A percentile compares a stretch with the other conserved stretches of the same genome.
Evolutionary conservation across 352 stramenopile genomes (phyloP).

Genomic region (Pythium angustatum): DNA sequence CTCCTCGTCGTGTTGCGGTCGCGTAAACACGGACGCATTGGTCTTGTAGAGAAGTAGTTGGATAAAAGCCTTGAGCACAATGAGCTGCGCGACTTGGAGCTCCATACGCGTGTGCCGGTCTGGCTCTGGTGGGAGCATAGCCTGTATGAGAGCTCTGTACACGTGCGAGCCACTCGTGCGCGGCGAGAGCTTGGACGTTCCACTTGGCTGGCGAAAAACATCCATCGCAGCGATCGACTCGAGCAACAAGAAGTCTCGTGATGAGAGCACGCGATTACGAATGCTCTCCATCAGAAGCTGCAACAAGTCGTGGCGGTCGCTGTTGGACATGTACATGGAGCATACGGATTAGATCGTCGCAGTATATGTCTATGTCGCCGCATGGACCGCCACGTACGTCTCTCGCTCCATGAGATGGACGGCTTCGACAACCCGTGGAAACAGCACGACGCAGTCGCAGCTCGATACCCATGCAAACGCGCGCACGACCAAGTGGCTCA

Average conservation of each 20-base stretch:
- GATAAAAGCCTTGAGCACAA: constrained; percentile 63
- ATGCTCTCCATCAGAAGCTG: constrained; percentile 32
- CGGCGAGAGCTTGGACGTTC: constrained; percentile 30
- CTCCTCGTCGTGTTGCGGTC: constrained; percentile 15
- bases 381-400: constrained; percentile 36
- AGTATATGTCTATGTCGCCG: no score
- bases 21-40: constrained; percentile 28
- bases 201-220: constrained; percentile 26
- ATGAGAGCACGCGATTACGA: constrained; percentile 13
- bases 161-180: constrained; percentile 24
- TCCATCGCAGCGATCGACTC: constrained; percentile 31
- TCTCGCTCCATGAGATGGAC: constrained; percentile 66
- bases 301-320: constrained; percentile 31
- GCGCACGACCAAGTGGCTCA: constrained; percentile 59
- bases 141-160: constrained; percentile 49
- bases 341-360: not conserved
- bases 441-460: constrained; percentile 44
- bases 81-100: constrained; percentile 56
- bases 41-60: constrained; percentile 48
- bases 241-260: constrained; percentile 30
- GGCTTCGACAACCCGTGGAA: constrained; percentile 55
- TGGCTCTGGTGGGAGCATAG: constrained; percentile 30
- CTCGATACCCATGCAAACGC: constrained; percentile 56
- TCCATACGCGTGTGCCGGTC: constrained; percentile 12
- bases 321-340: constrained; percentile 3